Percentiles rank a stretch among this genome's conserved stretches.
Evolutionary conservation across 495 filamentous ascomycete species (phyloP).

Genomic region (Durotheca rogersii): DNA sequence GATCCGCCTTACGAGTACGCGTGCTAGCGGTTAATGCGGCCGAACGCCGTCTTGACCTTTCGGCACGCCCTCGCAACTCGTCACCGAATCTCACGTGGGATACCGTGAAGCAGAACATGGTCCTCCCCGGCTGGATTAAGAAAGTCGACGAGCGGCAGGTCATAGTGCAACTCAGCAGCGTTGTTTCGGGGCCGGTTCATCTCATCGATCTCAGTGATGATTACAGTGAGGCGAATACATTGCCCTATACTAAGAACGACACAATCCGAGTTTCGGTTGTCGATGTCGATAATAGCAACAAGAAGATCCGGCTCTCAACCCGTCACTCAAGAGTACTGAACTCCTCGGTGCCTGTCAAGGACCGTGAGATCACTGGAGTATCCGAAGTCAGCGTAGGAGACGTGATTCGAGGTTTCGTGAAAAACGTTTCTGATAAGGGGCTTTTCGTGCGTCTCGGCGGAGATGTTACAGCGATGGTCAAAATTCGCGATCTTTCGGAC

Average conservation of each 20-base stretch:
- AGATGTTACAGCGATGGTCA: slow-evolving; percentile 76
- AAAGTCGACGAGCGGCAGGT: slow-evolving; percentile 81
- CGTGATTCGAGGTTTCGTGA: slow-evolving; percentile 84
- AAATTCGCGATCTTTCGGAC: slow-evolving; percentile 86
- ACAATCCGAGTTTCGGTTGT: slow-evolving; percentile 80
- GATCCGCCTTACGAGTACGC: slow-evolving; percentile 76
- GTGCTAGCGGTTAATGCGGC: slow-evolving; percentile 73
- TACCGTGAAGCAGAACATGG: slow-evolving; percentile 71
- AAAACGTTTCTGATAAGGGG: slow-evolving; percentile 80
- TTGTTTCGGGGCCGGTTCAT: slow-evolving; percentile 69
- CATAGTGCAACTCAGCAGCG: slow-evolving; percentile 80
- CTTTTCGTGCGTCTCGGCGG: slow-evolving; percentile 79
- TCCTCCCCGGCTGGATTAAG: slow-evolving; percentile 78
- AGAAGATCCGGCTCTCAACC: slow-evolving; percentile 76
- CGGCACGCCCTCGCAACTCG: slow-evolving; percentile 60
- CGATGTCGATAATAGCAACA: slow-evolving; percentile 77
- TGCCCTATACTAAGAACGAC: slow-evolving; percentile 73
- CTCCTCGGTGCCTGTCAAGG: slow-evolving; percentile 78
- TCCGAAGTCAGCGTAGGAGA: slow-evolving; percentile 75
- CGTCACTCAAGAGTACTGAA: slow-evolving; percentile 85
- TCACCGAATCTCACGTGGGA: slow-evolving; percentile 61
- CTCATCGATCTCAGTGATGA: slow-evolving; percentile 82
- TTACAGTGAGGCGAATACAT: slow-evolving; percentile 67
- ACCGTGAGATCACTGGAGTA: slow-evolving; percentile 69
- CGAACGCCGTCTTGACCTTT: slow-evolving; percentile 77